phyloP scores from a whole-genome alignment of 495 filamentous ascomycete genomes.

The Penicillium taxi region DNA sequence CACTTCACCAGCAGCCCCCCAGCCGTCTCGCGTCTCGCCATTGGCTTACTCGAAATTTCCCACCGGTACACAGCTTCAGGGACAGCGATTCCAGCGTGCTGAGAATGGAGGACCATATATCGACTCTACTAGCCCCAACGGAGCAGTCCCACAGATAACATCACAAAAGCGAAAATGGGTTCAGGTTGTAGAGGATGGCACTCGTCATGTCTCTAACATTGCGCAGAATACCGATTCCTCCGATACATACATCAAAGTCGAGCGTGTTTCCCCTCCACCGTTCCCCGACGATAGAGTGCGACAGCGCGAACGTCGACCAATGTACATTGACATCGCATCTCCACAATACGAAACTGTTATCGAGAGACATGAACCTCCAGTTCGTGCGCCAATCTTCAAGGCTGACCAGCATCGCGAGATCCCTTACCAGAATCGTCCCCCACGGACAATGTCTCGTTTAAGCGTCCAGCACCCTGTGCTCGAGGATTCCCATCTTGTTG shows the following conservation, averaged over 20 bases:
- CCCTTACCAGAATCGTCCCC: conserved; percentile 28
- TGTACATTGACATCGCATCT: conserved; percentile 44
- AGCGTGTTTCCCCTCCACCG: conserved; percentile 77
- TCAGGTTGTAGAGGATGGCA: conserved; percentile 25
- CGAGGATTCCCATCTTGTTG: conserved; percentile 50
- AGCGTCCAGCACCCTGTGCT: conserved; percentile 34
- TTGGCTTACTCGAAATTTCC: conserved; percentile 57
- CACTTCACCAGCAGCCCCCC: conserved; percentile 68
- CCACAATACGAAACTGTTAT: conserved; percentile 37
- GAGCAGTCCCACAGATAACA: conserved; percentile 22
- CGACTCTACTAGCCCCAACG: conserved; percentile 32
- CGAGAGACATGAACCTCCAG: conserved; percentile 27
- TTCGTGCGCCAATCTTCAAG: conserved; percentile 29
- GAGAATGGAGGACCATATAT: conserved; percentile 23
- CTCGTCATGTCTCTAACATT: conserved; percentile 23
- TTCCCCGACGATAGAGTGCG: conserved; percentile 48
- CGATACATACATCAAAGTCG: conserved; percentile 70
- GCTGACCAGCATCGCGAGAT: conserved; percentile 29
- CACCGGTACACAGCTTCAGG: conserved; percentile 31
- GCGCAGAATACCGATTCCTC: conserved; percentile 25
- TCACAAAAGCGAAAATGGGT: conserved; percentile 45
- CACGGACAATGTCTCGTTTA: conserved; percentile 37
- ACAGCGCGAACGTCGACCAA: conserved; percentile 38
- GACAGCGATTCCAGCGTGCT: conserved; percentile 15
- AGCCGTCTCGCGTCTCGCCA: conserved; percentile 74